Conservation (phyloP, 2,329 filamentous ascomycete genomes). For the Diaporthe sp. region DNA sequence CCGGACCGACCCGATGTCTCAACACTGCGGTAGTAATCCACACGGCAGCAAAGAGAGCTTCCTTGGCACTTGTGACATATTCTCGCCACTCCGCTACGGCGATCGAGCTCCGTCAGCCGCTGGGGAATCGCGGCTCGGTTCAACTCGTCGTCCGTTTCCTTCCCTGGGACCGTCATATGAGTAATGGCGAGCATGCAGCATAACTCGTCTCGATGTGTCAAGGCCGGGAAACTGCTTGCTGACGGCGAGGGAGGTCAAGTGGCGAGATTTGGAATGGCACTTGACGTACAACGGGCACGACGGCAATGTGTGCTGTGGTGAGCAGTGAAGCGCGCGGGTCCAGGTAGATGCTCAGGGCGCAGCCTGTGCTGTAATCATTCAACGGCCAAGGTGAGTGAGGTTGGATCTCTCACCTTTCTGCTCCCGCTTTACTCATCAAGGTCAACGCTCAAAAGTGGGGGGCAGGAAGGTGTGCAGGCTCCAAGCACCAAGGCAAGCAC, state of each 20-base stretch:
- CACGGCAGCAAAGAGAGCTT: not conserved
- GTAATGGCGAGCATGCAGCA: slow-evolving; percentile 3
- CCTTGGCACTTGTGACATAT: not conserved
- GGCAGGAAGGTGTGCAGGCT: not conserved
- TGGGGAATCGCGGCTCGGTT: not conserved
- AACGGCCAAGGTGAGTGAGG: not conserved
- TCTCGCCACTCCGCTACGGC: slow-evolving; percentile 21
- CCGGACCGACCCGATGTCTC: slow-evolving; percentile 25
- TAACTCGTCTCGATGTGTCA: not conserved
- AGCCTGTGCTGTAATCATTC: not conserved
- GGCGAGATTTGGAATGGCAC: slow-evolving; percentile 10
- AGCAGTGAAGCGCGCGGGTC: not conserved
- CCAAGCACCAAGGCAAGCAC: not conserved
- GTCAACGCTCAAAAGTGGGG: slow-evolving; percentile 17
- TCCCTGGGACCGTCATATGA: not conserved
- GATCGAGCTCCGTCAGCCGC: slow-evolving; percentile 1
- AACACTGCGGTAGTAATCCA: not conserved
- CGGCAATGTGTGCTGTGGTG: slow-evolving; percentile 2
- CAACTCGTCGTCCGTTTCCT: not conserved
- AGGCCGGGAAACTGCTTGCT: not conserved
- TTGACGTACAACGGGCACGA: not conserved
- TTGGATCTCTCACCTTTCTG: slow-evolving; percentile 17
- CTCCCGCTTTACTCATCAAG: slow-evolving; percentile 11
- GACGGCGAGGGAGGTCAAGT: not conserved
- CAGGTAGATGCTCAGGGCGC: not conserved